Base-by-base conservation (phyloP, 768 basidiomycete genomes). In the Kondoa malvinella region DNA sequence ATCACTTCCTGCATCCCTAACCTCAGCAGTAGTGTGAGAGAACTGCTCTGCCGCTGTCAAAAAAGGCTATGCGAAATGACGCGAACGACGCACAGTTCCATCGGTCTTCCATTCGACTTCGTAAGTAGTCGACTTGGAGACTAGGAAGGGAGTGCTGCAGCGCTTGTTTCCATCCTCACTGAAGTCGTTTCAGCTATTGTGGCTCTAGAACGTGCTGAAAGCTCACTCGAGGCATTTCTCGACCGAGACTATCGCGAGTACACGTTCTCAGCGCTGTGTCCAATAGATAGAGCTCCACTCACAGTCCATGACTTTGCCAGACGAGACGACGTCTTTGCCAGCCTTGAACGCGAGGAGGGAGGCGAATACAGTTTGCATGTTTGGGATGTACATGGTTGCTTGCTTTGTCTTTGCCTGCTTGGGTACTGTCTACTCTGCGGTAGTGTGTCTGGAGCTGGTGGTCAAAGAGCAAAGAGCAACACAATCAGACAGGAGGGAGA, bases 61-160 rank as follows among this genome's bases (percentile, higher is more conserved):
- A 32, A 14, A n/a, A 27, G 33, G 61, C 16, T 27, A n/a, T n/a
- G n/a, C n/a, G n/a, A n/a, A n/a, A n/a, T n/a, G n/a, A n/a, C n/a
- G n/a, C n/a, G n/a, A n/a, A n/a, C n/a, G n/a, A n/a, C n/a, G n/a
- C n/a, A n/a, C n/a, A n/a, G n/a, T 32, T 16, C 61, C 61, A 15
- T 63, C 61, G 61, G 61, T 63, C 3, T 32, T 63, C 61, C 61
- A 63, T 32, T 63, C 61, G 30, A 63, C n/a, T 3, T 63, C n/a
- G 61, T 63, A 63, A 29, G 14, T 15, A 17, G 27, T 63, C 16
- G 29, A 3, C 30, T 63, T 32, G 16, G 27, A 16, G 8, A 63
- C 61, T 17, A 63, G 61, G 61, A 63, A 63, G 32, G 61, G 61
- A 17, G n/a, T 63, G 27, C 3, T 31, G 61, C 61, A 63, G 16